Base-by-base conservation (phyloP, 495 filamentous ascomycete species). In the Aspergillus homomorphus region DNA sequence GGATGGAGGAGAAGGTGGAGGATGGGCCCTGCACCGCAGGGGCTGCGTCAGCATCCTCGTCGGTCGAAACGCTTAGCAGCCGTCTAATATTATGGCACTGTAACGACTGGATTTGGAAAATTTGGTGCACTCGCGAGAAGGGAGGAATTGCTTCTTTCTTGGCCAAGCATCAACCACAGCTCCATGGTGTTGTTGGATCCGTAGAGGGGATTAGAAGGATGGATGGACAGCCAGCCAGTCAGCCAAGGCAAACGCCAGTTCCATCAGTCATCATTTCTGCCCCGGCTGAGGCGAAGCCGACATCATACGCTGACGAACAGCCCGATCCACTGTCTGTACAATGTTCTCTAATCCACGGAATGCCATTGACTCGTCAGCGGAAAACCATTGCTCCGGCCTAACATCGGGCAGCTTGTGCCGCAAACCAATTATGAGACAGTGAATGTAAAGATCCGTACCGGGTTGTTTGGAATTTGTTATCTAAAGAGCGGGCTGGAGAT, bases 1-100 rank as follows among this genome's bases (percentile, higher is more conserved):
- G 54, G 56, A 26, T 52, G 58, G 55, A 45, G 45, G 41, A 52
- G 57, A 18, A 56, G 59, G 64, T 66, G 71, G 65, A 56, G 69
- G 68, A 70, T 73, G 74, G 71, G 68, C 72, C 72, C 74, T 75
- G 70, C 74, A 72, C 66, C 68, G 69, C 72, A 77, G 70, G 72
- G 72, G 72, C 68, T 76, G 73, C 70, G 73, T 77, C 71, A 77
- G 74, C 69, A 71, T 71, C 74, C 75, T 77, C 63, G 59, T 50
- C 19, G 20, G 26, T 38, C 33, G 6, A 38, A 38, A 38, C 33
- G 33, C 33, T 38, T 38, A 38, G 33, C 10, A 38, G 33, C 12
- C 8, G 33, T 38, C 33, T 38, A 38, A 38, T 38, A 38, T 38
- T 38, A 38, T 38, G 33, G 33, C 15, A 38, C 33, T 7, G 33